Percentiles rank a stretch among this genome's conserved stretches.
Conservation (phyloP, 2,329 filamentous ascomycete species). For the Exophiala phaeomuriformis region DNA sequence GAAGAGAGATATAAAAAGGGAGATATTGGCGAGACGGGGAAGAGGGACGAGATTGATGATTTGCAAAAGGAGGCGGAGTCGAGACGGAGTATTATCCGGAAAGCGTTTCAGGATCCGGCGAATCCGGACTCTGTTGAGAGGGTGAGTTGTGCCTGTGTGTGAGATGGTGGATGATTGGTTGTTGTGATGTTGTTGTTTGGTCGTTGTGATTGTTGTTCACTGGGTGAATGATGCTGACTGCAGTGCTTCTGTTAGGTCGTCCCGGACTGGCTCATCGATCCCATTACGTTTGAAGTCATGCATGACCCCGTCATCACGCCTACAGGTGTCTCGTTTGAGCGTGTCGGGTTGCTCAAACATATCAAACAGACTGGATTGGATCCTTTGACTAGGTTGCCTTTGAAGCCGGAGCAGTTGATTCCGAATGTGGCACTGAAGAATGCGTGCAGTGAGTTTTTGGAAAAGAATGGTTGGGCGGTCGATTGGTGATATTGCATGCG, state of each 20-base stretch:
- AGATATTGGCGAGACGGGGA: conserved; percentile 54
- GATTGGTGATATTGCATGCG: conserved; percentile 59
- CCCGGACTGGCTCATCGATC: conserved; percentile 44
- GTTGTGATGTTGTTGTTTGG: no score
- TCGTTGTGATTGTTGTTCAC: no score
- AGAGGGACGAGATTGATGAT: conserved; percentile 58
- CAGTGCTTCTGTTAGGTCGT: conserved; percentile 33
- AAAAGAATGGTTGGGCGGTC: conserved; percentile 83
- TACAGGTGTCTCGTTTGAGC: conserved; percentile 84
- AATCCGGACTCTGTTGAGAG: conserved; percentile 39
- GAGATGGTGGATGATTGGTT: not conserved
- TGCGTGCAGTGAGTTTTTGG: conserved; percentile 77
- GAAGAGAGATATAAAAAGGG: conserved; percentile 32
- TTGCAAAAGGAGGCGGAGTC: conserved; percentile 45
- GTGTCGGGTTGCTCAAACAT: conserved; percentile 77
- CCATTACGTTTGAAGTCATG: conserved; percentile 46
- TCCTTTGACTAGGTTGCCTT: conserved; percentile 72
- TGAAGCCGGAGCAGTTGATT: conserved; percentile 62
- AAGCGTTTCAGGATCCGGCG: conserved; percentile 38
- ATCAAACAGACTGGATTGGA: conserved; percentile 68
- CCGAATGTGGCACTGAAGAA: conserved; percentile 75
- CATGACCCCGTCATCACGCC: conserved; percentile 51
- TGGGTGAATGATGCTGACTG: no score
- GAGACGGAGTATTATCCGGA: conserved; percentile 41
- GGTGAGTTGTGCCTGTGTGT: conserved; percentile 27